Evolutionary conservation across 1,284 basidiomycete genomes (phyloP), one percentile per base, ranked within the genome.

Genomic region (Heterobasidion annosum): DNA sequence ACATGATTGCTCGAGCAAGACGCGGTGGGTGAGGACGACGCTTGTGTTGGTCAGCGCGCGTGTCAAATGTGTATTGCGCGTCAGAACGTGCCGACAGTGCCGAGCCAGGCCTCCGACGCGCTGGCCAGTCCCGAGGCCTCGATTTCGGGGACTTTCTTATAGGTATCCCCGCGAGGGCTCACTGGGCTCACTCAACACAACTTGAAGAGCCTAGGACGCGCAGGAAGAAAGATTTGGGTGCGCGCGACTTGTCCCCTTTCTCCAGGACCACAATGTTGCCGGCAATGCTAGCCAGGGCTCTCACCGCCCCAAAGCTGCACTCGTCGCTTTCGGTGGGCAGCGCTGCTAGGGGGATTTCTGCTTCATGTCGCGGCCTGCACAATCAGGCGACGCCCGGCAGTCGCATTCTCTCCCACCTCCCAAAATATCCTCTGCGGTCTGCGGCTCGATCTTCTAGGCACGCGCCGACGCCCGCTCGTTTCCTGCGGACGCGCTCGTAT

Each of bases 1-100:
- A 58, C 66, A 70, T 68, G 60, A 47, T 48, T 35, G n/a, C 8
- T 40, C 16, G 34, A 37, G 25, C 15, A 50, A 32, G 37, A 40
- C 25, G 45, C 25, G 37, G 37, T 40, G 10, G 37, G 37, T 40
- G 37, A 40, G n/a, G 12, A 40, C 10, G 37, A 10, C 37, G 25
- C 25, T 25, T 25, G 25, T 4, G 25, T 25, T 25, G 42, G 45
- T 25, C 45, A 47, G 25, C n/a, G 45, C 45, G 18, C 45, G 45
- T 19, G 45, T 18, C 45, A 16, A 32, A 32, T 47, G 18, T 15
- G 3, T 8, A 43, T 43, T 3, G 2, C 45, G 25, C 45, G 45
- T 18, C 16, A 3, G 48, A 8, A 50, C 33, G 33, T 18, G 15
- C 48, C 33, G 19, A 25, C 25, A 5, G 25, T 34, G 15, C 48